Base-by-base conservation (phyloP, 2,329 filamentous ascomycete genomes). In the Knufia petricola region DNA sequence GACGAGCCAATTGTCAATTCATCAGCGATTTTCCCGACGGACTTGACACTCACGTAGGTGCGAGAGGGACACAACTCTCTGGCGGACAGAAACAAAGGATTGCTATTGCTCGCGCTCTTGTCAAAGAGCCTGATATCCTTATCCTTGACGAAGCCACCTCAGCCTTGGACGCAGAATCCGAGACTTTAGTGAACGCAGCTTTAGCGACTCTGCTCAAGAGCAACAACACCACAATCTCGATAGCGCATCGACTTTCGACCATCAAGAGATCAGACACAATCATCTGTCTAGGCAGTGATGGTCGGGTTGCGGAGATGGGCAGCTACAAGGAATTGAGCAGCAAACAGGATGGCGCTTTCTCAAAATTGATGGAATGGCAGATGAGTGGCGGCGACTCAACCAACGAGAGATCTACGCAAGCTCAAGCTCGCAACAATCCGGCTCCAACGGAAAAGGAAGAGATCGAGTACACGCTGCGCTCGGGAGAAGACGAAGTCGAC, bases 61-160 rank as follows among this genome's bases (percentile, higher is more conserved):
- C 90, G 13, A 79, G 92, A 55, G 92, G 92, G 28, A 89, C 90
- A 1, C 90, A 96, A 66, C 76, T 98, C 0, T 95, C 88, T 7
- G 92, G 92, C 45, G 92, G 92, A 0, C 92, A 98, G 67, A 96
- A 96, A 69, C 92, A 98, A 66, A 84, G 92, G 55, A 96, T 98
- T 60, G 92, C 92, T 31, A 98, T 98, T 64, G 92, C 92, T 3
- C 81, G 94, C 48, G 92, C 92, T 10, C 75, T 98, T 23, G 81
- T 98, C 58, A 96, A 96, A 67, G 80, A 95, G 54, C 94, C 94
- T 0, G 92, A 98, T 68, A 96, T 98, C 54, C 73, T 98, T 23
- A 94, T 98, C 52, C 78, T 98, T 1, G 92, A 98, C 62, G 92
- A 98, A 73, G 86, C 94, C 15, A 98, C 94, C 0, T 95, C 87